These are phyloP conservation scores for Acorus calamus DNA, from an alignment of 106 monocot genomes.

Conservation along the genomic window DNA sequence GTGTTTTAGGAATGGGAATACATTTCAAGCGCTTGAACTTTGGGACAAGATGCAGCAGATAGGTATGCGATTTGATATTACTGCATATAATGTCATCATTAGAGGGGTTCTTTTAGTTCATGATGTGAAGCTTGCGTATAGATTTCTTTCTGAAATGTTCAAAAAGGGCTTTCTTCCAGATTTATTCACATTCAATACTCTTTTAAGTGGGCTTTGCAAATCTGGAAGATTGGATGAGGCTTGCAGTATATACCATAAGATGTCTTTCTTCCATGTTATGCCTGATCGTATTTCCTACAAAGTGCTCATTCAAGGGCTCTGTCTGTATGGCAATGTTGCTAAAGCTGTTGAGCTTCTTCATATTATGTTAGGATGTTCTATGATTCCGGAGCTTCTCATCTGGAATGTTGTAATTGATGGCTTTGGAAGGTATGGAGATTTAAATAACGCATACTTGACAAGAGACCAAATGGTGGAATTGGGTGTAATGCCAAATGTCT, in stretches of 20 bases:
- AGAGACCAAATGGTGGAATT: constrained; percentile 42
- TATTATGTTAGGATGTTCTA: constrained; percentile 28
- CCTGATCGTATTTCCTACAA: constrained; percentile 49
- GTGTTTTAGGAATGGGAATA: constrained; percentile 37
- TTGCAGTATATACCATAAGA: constrained; percentile 31
- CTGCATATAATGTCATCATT: constrained; percentile 65
- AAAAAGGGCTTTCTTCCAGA: constrained; percentile 72
- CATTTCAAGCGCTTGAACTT: constrained; percentile 32
- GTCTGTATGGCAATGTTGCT: constrained; percentile 23
- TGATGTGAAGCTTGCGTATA: constrained; percentile 39
- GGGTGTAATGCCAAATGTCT: constrained; percentile 53
- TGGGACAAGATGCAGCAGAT: constrained; percentile 37
- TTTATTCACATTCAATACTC: constrained; percentile 63
- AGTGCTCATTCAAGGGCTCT: constrained; percentile 49
- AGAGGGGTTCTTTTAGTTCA: constrained; percentile 44
- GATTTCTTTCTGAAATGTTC: constrained; percentile 45
- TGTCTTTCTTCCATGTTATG: constrained; percentile 27
- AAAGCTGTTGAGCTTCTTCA: constrained; percentile 26
- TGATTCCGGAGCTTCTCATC: constrained; percentile 34
- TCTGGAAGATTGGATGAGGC: constrained; percentile 45
- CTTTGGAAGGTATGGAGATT: constrained; percentile 46
- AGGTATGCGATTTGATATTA: constrained; percentile 27
- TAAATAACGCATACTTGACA: constrained; percentile 19
- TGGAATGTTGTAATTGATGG: constrained; percentile 67
- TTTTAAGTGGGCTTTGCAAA: constrained; percentile 41